Percentiles rank a stretch among this genome's conserved stretches.
phyloP scores from a whole-genome alignment of 768 basidiomycete species.

The Ephemerocybe angulata region DNA sequence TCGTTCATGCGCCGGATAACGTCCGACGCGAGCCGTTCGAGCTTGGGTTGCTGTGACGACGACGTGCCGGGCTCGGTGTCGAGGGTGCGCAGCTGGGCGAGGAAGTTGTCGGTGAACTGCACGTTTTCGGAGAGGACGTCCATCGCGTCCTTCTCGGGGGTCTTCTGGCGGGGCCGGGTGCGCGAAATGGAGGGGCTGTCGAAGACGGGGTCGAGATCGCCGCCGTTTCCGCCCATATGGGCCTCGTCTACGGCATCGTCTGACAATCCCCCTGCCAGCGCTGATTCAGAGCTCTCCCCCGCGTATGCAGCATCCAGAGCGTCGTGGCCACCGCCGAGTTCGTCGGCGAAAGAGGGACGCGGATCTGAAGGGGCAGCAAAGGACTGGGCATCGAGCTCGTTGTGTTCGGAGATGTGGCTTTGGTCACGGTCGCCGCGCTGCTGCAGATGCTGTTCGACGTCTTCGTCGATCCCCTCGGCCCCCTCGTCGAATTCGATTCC shows the following conservation, averaged over 20 bases:
- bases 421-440: no score
- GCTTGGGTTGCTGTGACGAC: slow-evolving; percentile 35
- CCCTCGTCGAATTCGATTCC: slow-evolving; percentile 89
- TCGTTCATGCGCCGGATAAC: slow-evolving; percentile 77
- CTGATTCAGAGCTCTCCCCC: background rate
- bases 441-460: no score
- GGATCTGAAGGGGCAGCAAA: slow-evolving; percentile 28
- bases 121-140: slow-evolving; percentile 69
- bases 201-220: slow-evolving; percentile 45
- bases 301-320: slow-evolving; percentile 24
- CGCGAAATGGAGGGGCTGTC: slow-evolving; percentile 32
- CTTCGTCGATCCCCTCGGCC: slow-evolving; percentile 69
- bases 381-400: slow-evolving; percentile 20
- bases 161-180: slow-evolving; percentile 25
- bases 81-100: slow-evolving; percentile 64
- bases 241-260: slow-evolving; percentile 7
- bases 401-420: slow-evolving; percentile 10
- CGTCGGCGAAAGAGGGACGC: slow-evolving; percentile 43
- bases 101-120: slow-evolving; percentile 73
- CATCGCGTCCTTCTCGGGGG: slow-evolving; percentile 60
- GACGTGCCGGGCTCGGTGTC: slow-evolving; percentile 49
- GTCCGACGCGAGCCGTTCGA: slow-evolving; percentile 73
- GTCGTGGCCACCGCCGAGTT: slow-evolving; percentile 24
- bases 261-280: slow-evolving; percentile 19
- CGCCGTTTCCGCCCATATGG: background rate